Evolutionary conservation across 345 rosid species (phyloP).

Genomic region (Iberis pinnata): DNA sequence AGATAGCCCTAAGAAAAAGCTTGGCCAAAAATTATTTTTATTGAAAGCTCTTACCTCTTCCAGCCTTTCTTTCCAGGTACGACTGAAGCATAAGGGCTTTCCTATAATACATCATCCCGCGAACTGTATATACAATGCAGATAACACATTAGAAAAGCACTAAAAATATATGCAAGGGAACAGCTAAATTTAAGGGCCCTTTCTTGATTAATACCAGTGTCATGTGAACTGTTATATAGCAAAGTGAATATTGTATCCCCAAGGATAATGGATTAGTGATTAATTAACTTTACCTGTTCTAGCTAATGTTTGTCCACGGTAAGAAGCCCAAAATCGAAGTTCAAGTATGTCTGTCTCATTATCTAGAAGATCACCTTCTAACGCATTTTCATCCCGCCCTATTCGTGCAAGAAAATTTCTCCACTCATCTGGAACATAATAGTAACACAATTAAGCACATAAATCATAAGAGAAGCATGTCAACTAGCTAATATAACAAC

Average conservation of each 20-base stretch:
- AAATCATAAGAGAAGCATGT: constrained; percentile 12
- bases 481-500: neutral
- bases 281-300: constrained; percentile 59
- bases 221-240: neutral
- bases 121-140: constrained; percentile 48
- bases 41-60: constrained; percentile 53
- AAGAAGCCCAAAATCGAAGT: constrained; percentile 99
- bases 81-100: constrained; percentile 94
- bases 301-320: constrained; percentile 94
- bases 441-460: neutral
- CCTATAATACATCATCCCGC: constrained; percentile 99
- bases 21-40: constrained; percentile 5
- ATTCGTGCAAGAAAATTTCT: constrained; percentile 92
- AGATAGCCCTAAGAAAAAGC: constrained; percentile 19
- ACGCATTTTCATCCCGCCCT: constrained; percentile 91
- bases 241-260: constrained; percentile 9
- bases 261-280: constrained; percentile 6
- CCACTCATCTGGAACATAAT: constrained; percentile 76
- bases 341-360: constrained; percentile 72
- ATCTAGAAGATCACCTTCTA: constrained; percentile 58
- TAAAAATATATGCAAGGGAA: constrained; percentile 6
- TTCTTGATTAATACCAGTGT: constrained; percentile 8
- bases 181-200: constrained; percentile 1
- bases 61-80: constrained; percentile 60
- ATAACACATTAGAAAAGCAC: constrained; percentile 13